Base-by-base conservation (phyloP, 768 basidiomycete genomes). In the Sistotremastrum niveocremeum region DNA sequence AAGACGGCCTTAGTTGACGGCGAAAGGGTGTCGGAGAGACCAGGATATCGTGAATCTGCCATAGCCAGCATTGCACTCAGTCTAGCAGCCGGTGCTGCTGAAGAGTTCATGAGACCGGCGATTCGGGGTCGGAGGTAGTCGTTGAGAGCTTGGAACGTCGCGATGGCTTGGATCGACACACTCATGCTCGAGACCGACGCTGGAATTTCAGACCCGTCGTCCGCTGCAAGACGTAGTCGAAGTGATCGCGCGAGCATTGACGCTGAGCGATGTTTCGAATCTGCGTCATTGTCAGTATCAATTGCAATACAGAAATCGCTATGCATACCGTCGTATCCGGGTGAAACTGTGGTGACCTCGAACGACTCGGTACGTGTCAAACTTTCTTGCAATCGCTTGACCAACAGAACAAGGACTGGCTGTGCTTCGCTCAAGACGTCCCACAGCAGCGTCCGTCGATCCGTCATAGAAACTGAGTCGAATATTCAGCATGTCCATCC, bases 121-220 rank as follows among this genome's bases (percentile, higher is more conserved):
- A 95, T 81, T 3, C 89, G 76, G 29, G 94, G 94, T 1, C 90
- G 82, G 8, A 98, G 75, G 60, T 97, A 99, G 60, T 95, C 93
- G 56, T 95, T 88, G 32, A 98, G 72, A 1, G 94, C 91, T 60
- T 95, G 90, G 74, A 98, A 90, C 1, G 91, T 97, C 1, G 95
- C 94, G 51, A 98, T 95, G 5, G 93, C 94, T 58, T 98, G 94
- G 50, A 98, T 98, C 5, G 93, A 97, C 20, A 98, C 87, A 36
- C 90, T 87, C 57, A 98, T 86, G 53, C 88, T 91, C 56, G 84
- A 84, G 34, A 87, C 66, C 57, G 75, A 82, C 46, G 82, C 79
- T 11, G 95, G 94, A 20, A 94, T 75, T 52, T 91, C 90, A 0
- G 84, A 77, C 34, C 85, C 87, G 44, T 95, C 89, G 7, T 81